Evolutionary conservation across 2,329 filamentous ascomycete genomes (phyloP).

Genomic region (Immersiporthe knoxdaviesiana): DNA sequence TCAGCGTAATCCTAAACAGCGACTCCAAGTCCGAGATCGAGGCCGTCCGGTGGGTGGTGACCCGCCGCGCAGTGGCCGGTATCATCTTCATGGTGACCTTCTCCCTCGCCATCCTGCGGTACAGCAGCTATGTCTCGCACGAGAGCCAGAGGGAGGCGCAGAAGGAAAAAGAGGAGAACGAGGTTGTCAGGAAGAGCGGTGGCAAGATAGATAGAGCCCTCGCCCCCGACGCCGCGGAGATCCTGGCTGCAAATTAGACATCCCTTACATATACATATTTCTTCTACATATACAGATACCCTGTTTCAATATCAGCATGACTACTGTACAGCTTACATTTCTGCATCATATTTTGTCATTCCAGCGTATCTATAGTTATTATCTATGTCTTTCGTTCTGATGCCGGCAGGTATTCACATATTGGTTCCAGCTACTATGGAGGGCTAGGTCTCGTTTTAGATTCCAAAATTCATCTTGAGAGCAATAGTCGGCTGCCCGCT

Average conservation of each 20-base stretch:
- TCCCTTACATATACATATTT: not conserved
- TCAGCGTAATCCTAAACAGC: constrained; percentile 85
- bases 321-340: not conserved
- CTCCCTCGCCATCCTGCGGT: constrained; percentile 62
- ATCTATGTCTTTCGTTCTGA: constrained; percentile 7
- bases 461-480: constrained; percentile 89
- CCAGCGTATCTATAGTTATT: constrained; percentile 2
- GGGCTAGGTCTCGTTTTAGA: constrained; percentile 33
- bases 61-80: constrained; percentile 64
- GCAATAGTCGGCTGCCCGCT: constrained; percentile 79
- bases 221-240: constrained; percentile 58
- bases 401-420: not conserved
- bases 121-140: constrained; percentile 59
- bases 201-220: constrained; percentile 51
- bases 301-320: constrained; percentile 16
- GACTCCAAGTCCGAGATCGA: constrained; percentile 93
- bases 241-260: constrained; percentile 58
- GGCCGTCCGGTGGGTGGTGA: constrained; percentile 83
- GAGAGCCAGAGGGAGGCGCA: constrained; percentile 53
- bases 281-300: constrained; percentile 25
- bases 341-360: constrained; percentile 5
- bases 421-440: too few species aligned
- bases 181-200: constrained; percentile 47
- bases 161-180: constrained; percentile 47
- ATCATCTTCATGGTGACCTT: constrained; percentile 68